Conservation (phyloP, 176 grass and related monocot species). For the Panicum miliaceum region DNA sequence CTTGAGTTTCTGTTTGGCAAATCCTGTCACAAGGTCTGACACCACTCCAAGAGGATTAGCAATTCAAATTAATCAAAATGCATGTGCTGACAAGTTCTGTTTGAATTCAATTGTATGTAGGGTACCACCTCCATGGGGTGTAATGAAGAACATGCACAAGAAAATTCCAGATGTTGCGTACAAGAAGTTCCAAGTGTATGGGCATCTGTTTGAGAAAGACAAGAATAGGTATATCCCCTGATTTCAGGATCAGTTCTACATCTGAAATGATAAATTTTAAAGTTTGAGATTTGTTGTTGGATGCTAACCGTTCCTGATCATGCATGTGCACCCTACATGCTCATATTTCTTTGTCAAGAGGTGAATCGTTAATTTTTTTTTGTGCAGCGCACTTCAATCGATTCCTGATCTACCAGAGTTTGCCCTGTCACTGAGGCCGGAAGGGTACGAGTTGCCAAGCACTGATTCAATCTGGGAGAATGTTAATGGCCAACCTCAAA, state of each 20-base stretch:
- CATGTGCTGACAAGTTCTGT: background rate
- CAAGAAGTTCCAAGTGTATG: conserved; percentile 83
- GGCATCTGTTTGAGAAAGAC: conserved; percentile 79
- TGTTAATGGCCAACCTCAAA: conserved; percentile 67
- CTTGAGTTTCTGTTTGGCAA: conserved; percentile 89
- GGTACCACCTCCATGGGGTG: conserved; percentile 82
- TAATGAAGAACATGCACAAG: conserved; percentile 93
- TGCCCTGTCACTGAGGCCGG: conserved; percentile 76
- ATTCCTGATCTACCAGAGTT: conserved; percentile 95
- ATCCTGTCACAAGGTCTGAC: conserved; percentile 76
- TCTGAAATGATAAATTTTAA: background rate
- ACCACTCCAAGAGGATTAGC: background rate
- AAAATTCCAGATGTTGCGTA: conserved; percentile 83
- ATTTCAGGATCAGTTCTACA: conserved; percentile 5
- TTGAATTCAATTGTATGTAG: conserved; percentile 49
- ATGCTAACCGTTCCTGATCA: background rate
- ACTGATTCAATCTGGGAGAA: conserved; percentile 70
- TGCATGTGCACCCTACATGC: background rate
- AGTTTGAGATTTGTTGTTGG: background rate
- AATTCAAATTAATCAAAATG: background rate
- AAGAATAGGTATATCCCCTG: conserved; percentile 60
- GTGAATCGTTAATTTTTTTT: conserved; percentile 47
- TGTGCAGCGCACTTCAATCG: conserved; percentile 62
- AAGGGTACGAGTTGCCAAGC: conserved; percentile 72
- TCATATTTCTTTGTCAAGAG: conserved; percentile 18